Percentiles rank a stretch among this genome's conserved stretches.
Evolutionary conservation across 1,284 basidiomycete species (phyloP).

Genomic region (Singerocomus inundabilis): DNA sequence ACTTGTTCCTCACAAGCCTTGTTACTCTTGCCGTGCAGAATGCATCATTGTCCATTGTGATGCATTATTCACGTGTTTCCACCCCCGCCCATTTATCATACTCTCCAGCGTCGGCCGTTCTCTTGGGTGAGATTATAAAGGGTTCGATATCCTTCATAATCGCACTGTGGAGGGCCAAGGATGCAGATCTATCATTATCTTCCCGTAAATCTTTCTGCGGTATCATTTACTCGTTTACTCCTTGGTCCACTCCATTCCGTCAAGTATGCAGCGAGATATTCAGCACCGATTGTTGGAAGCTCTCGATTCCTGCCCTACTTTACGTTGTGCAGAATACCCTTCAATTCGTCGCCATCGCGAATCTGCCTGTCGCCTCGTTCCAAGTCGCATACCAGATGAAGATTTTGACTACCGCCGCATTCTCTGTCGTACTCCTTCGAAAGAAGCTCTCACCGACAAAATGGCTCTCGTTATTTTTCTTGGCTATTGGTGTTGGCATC

Average conservation of each 20-base stretch:
- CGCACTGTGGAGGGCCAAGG: conserved; percentile 52
- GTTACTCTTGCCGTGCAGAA: conserved; percentile 96
- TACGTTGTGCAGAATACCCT: conserved; percentile 96
- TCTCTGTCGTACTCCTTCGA: conserved; percentile 82
- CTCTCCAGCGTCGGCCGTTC: conserved; percentile 90
- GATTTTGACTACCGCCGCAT: conserved; percentile 93
- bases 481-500: conserved; percentile 88
- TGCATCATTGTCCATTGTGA: conserved; percentile 91
- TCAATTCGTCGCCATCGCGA: conserved; percentile 90
- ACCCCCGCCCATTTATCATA: conserved; percentile 76
- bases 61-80: conserved; percentile 93
- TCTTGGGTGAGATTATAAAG: conserved; percentile 93
- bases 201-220: conserved; percentile 48
- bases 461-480: conserved; percentile 81
- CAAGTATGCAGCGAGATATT: conserved; percentile 58
- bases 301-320: conserved; percentile 93
- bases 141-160: conserved; percentile 84
- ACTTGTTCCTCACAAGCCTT: conserved; percentile 50
- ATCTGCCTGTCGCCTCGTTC: conserved; percentile 91
- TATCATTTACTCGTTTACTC: conserved; percentile 35
- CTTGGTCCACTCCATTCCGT: conserved; percentile 48
- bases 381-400: conserved; percentile 95
- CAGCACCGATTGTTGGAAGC: conserved; percentile 92
- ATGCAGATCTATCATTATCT: conserved; percentile 38
- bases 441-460: conserved; percentile 71